Evolutionary conservation across 768 basidiomycete species (phyloP), one percentile per base, ranked within the genome.

Genomic region (Nidula microcarpa): DNA sequence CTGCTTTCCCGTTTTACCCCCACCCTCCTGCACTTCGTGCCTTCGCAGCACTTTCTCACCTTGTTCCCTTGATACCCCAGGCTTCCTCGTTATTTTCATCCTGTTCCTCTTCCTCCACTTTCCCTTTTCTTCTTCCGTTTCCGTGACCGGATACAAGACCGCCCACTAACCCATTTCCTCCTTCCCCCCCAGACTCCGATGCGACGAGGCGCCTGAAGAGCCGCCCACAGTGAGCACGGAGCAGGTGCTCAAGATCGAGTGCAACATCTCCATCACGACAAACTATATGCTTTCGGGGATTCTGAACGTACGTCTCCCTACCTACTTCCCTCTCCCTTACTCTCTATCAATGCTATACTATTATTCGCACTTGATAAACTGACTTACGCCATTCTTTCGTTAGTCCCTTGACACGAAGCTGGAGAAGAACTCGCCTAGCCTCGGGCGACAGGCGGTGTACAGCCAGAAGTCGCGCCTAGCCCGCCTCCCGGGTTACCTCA

Each of bases 231-330:
- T 84, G 2, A 70, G 79, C 0, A 74, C 65, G 6, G 95, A 98
- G 61, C 81, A 78, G 30, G 85, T 94, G 13, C 79, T 93, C 47
- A 96, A 98, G 68, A 73, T 98, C 23, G 89, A 92, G 58, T 98
- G 96, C 65, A 96, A 96, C 67, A 99, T 99, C 62, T 79, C 78
- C n/a, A 72, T 74, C 46, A 75, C 76, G 30, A 98, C 95, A 13
- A 98, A 95, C 68, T 96, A 86, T 65, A 87, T 99, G 86, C 75
- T 86, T 46, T 77, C 80, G 18, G 95, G 96, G 0, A 90, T 99
- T 59, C 76, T 79, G 75, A 87, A 87, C 58, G 94, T 91, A 57
- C 57, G 65, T 65, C 18, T 47, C 23, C 37, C 5, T 7, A 6
- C 30, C 41, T 37, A 18, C 46, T 46, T 43, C n/a, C 45, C 11